Base-by-base conservation (phyloP, 2,329 filamentous ascomycete genomes). In the Penicillium digitatum region DNA sequence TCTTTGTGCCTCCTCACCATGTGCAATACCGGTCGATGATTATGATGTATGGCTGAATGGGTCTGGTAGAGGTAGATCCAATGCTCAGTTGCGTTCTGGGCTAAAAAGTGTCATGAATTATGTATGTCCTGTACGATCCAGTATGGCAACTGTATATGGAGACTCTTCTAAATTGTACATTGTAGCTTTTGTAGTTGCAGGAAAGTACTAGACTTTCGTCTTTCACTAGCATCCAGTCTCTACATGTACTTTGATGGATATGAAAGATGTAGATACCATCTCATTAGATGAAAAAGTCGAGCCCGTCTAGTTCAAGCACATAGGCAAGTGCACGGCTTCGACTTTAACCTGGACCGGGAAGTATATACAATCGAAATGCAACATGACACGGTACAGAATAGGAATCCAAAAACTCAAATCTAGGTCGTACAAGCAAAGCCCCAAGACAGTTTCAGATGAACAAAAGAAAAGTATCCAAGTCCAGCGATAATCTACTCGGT, bases 101-200 rank as follows among this genome's bases (percentile, higher is more conserved):
- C 58, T 46, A 65, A 65, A 65, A 65, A 64, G 57, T 62, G 61
- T 65, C 57, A 64, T 60, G 62, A 65, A 52, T 64, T 61, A 64
- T 62, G 60, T 61, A 60, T 57, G 57, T 60, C 54, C 56, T 62
- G 59, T 62, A 65, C 57, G 56, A 62, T 51, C 44, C n/a, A 51
- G 44, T 49, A 54, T 55, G 48, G 34, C 18, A 32, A 39, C 45
- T 38, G 6, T 29, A 39, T 48, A 32, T 34, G 20, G 18, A 48
- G 34, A 48, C 29, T 51, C n/a, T 8, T 24, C 24, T 53, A 26
- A 20, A 26, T n/a, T 14, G 20, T 39, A 27, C 2, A 18, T n/a
- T 26, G 44, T 40, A 39, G 16, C 27, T 16, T 8, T 46, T 16
- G 20, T 46, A 46, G 20, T n/a, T 5, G 11, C 5, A 26, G n/a